These are phyloP conservation scores for Vicia sativa DNA, from an alignment of 306 rosid species.

Conservation along the genomic window DNA sequence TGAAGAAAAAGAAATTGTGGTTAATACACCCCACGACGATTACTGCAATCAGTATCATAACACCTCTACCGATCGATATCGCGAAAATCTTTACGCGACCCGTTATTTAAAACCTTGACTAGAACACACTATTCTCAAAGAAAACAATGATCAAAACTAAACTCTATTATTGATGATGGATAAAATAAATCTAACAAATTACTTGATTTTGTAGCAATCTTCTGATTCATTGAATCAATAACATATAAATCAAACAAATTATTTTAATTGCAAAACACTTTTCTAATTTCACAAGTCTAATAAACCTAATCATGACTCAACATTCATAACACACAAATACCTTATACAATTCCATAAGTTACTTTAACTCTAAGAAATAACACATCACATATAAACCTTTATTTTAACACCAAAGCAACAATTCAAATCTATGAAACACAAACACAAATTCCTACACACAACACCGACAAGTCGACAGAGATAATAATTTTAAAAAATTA, in stretches of 20 bases:
- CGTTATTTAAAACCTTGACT: too few species aligned
- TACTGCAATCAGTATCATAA: too few species aligned
- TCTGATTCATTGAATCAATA: conserved; percentile 16
- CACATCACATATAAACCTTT: conserved; percentile 22
- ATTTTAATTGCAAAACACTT: conserved; percentile 15
- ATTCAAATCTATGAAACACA: neutral
- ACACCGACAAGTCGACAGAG: too few species aligned
- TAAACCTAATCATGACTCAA: conserved; percentile 19
- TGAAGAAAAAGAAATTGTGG: too few species aligned
- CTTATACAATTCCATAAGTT: conserved; percentile 23
- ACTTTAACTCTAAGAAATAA: conserved; percentile 24
- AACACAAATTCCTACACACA: too few species aligned
- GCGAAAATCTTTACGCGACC: too few species aligned
- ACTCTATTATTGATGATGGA: neutral
- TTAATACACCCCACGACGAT: too few species aligned
- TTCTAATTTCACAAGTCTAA: conserved; percentile 23
- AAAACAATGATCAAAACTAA: neutral
- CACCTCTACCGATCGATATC: too few species aligned
- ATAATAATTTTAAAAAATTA: too few species aligned
- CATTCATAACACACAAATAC: conserved; percentile 5
- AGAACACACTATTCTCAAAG: conserved; percentile 17
- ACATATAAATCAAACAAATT: conserved; percentile 12
- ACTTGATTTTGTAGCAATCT: neutral
- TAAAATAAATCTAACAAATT: neutral
- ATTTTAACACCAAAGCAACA: neutral